Conservation (phyloP, 2,329 filamentous ascomycete genomes). For the Parastagonospora avenae region DNA sequence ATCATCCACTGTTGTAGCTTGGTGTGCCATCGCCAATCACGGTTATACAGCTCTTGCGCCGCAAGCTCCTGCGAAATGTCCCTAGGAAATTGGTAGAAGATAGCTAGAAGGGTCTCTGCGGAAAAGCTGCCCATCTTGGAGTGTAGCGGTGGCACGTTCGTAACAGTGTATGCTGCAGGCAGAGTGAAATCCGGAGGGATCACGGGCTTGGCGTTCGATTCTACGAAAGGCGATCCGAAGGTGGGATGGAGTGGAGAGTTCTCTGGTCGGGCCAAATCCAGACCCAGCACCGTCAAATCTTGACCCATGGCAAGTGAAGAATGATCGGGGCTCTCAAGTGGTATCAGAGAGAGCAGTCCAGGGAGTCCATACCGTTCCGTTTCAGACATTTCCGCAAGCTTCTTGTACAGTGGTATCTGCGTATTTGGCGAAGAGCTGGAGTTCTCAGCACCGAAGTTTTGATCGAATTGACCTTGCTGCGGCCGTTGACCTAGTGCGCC, state of each 20-base stretch:
- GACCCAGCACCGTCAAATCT: slow-evolving; percentile 66
- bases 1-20: slow-evolving; percentile 61
- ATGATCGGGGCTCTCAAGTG: slow-evolving; percentile 58
- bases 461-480: slow-evolving; percentile 40
- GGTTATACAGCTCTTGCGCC: slow-evolving; percentile 63
- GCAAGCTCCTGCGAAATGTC: slow-evolving; percentile 70
- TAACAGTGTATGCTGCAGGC: slow-evolving; percentile 68
- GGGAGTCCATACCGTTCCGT: slow-evolving; percentile 64
- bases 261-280: slow-evolving; percentile 68
- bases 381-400: slow-evolving; percentile 63
- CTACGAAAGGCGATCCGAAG: slow-evolving; percentile 67
- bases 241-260: slow-evolving; percentile 65
- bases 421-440: slow-evolving; percentile 36
- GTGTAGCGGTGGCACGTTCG: slow-evolving; percentile 67
- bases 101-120: slow-evolving; percentile 70
- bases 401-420: slow-evolving; percentile 48
- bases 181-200: slow-evolving; percentile 66
- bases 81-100: slow-evolving; percentile 71
- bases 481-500: slow-evolving; percentile 34
- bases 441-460: slow-evolving; percentile 35
- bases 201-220: slow-evolving; percentile 61
- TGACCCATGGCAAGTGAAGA: slow-evolving; percentile 63
- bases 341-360: slow-evolving; percentile 64
- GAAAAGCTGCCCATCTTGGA: slow-evolving; percentile 64
- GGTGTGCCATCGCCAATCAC: slow-evolving; percentile 62